A percentile compares a stretch with the other conserved stretches of the same genome.
Evolutionary conservation across 805 yeast genomes (phyloP).

Genomic region (Yamadazyma olivae): DNA sequence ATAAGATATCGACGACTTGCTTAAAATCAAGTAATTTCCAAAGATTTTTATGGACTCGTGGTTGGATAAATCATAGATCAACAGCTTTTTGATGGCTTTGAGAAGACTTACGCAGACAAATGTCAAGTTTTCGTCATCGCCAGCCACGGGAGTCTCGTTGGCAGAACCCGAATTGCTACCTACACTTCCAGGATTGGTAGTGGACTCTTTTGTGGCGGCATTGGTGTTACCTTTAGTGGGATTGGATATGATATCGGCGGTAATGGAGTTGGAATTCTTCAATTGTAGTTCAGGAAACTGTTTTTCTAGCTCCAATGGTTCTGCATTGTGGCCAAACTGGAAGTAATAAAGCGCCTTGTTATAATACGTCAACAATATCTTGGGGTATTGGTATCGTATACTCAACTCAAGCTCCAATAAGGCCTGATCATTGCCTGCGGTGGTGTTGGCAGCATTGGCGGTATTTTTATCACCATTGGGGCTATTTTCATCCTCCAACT

Average conservation of each 20-base stretch:
- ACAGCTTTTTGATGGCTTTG: conserved; percentile 38
- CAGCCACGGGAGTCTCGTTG: neutral
- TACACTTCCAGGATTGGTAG: conserved; percentile 14
- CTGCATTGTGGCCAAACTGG: conserved; percentile 24
- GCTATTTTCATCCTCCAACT: conserved; percentile 5
- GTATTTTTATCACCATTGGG: neutral
- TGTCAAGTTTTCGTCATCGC: conserved; percentile 21
- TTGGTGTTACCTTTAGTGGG: conserved; percentile 24
- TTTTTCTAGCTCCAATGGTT: conserved; percentile 13
- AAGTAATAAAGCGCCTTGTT: conserved; percentile 38
- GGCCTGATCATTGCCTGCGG: conserved; percentile 29
- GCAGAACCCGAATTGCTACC: conserved; percentile 11
- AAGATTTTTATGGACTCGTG: conserved; percentile 25
- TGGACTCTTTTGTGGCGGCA: conserved; percentile 1
- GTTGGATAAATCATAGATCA: conserved; percentile 30
- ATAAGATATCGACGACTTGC: conserved; percentile 7
- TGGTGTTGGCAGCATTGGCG: neutral
- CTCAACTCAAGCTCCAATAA: conserved; percentile 37
- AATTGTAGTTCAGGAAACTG: conserved; percentile 23
- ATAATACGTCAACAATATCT: conserved; percentile 38
- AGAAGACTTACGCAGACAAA: conserved; percentile 34
- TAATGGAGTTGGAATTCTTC: conserved; percentile 19
- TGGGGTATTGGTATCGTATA: conserved; percentile 34
- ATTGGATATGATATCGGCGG: conserved; percentile 25
- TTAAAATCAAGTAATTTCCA: conserved; percentile 33